Evolutionary conservation across 2,329 filamentous ascomycete genomes (phyloP).

Genomic region (Aspergillus pseudoglaucus): DNA sequence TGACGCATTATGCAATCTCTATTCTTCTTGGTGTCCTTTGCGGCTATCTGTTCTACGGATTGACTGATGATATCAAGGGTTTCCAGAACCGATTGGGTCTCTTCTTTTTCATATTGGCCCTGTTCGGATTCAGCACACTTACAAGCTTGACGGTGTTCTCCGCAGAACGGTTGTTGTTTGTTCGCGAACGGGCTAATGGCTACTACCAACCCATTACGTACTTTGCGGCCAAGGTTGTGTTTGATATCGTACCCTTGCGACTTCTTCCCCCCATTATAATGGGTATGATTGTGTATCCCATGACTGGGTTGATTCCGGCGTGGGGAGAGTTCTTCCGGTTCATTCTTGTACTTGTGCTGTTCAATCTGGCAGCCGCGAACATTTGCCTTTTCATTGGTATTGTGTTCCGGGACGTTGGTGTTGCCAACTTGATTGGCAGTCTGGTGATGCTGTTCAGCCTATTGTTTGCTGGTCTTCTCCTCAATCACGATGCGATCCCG

Average conservation of each 20-base stretch:
- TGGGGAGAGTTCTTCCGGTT: conserved; percentile 84
- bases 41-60: conserved; percentile 90
- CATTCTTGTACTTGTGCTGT: conserved; percentile 82
- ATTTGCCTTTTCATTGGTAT: conserved; percentile 97
- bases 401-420: conserved; percentile 80
- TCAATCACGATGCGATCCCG: conserved; percentile 93
- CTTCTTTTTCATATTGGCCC: conserved; percentile 92
- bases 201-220: conserved; percentile 94
- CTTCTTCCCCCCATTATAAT: conserved; percentile 92
- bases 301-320: conserved; percentile 86
- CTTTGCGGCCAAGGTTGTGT: conserved; percentile 93
- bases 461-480: conserved; percentile 84
- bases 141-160: conserved; percentile 93
- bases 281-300: conserved; percentile 93
- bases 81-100: conserved; percentile 96
- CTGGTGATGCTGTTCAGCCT: conserved; percentile 96
- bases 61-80: conserved; percentile 91
- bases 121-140: conserved; percentile 94
- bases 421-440: conserved; percentile 89
- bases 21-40: conserved; percentile 91
- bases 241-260: conserved; percentile 90
- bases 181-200: conserved; percentile 88
- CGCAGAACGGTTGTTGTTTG: conserved; percentile 80
- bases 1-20: conserved; percentile 95
- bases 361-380: conserved; percentile 88